Conservation (phyloP, 208 protist species). For the Trypanosoma platydactyli region DNA sequence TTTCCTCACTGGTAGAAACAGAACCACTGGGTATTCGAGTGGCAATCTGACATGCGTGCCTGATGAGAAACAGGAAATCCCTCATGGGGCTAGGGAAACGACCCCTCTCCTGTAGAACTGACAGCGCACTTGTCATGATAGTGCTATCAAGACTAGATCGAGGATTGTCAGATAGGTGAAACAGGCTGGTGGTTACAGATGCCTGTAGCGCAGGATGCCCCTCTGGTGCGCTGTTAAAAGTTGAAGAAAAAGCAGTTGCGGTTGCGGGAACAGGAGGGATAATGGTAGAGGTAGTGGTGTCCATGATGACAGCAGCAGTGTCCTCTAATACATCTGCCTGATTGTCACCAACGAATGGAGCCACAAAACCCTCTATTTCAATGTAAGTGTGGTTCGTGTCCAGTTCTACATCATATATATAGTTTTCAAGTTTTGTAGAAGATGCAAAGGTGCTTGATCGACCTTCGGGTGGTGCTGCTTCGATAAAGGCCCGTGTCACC, state of each 20-base stretch:
- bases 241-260: no score
- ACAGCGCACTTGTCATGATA: constrained; percentile 36
- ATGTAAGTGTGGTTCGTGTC: constrained; percentile 53
- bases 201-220: not conserved
- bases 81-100: constrained; percentile 52
- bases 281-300: constrained; percentile 16
- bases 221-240: no score
- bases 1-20: constrained; percentile 37
- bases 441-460: constrained; percentile 43
- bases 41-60: constrained; percentile 49
- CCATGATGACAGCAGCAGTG: no score
- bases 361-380: constrained; percentile 23
- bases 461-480: constrained; percentile 12
- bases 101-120: constrained; percentile 15
- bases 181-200: not conserved
- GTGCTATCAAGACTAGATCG: constrained; percentile 38
- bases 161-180: constrained; percentile 15
- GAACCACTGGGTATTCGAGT: constrained; percentile 40
- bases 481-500: constrained; percentile 40
- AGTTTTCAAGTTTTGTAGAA: constrained; percentile 56
- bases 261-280: not conserved
- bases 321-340: not conserved
- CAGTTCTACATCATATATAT: constrained; percentile 61
- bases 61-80: constrained; percentile 59
- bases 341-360: not conserved